Evolutionary conservation across 2,329 filamentous ascomycete genomes (phyloP).

Genomic region (Chaetomium strumarium): DNA sequence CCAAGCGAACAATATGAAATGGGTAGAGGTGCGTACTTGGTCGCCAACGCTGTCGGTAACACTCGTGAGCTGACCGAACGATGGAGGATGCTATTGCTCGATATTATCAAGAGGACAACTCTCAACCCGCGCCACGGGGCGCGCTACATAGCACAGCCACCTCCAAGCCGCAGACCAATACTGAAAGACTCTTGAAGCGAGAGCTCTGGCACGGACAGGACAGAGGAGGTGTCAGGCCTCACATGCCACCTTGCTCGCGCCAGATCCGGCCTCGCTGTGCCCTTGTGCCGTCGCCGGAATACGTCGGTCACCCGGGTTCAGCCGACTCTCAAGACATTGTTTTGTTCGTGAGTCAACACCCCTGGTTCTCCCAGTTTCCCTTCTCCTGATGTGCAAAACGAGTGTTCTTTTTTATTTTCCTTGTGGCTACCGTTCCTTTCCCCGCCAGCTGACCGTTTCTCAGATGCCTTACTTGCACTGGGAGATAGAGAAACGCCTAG

Average conservation of each 20-base stretch:
- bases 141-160: slow-evolving; percentile 11
- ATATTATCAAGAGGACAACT: slow-evolving; percentile 21
- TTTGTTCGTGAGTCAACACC: no score
- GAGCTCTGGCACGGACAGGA: slow-evolving; percentile 24
- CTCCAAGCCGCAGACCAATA: slow-evolving; percentile 19
- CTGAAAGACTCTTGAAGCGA: slow-evolving; percentile 20
- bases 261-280: slow-evolving; percentile 23
- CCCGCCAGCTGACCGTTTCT: background rate
- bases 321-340: no score
- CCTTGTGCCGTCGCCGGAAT: slow-evolving; percentile 17
- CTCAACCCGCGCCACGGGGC: slow-evolving; percentile 10
- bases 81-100: slow-evolving; percentile 17
- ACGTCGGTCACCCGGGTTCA: no score
- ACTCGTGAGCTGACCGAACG: background rate
- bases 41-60: background rate
- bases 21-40: slow-evolving; percentile 13
- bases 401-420: no score
- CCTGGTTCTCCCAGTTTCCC: background rate
- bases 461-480: slow-evolving; percentile 23
- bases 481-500: slow-evolving; percentile 22
- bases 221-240: slow-evolving; percentile 16
- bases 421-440: no score
- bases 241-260: slow-evolving; percentile 20
- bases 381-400: no score
- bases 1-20: slow-evolving; percentile 24